These are phyloP conservation scores for Musa acuminata DNA, from an alignment of 176 grass and related monocot genomes.

Conservation along the genomic window DNA sequence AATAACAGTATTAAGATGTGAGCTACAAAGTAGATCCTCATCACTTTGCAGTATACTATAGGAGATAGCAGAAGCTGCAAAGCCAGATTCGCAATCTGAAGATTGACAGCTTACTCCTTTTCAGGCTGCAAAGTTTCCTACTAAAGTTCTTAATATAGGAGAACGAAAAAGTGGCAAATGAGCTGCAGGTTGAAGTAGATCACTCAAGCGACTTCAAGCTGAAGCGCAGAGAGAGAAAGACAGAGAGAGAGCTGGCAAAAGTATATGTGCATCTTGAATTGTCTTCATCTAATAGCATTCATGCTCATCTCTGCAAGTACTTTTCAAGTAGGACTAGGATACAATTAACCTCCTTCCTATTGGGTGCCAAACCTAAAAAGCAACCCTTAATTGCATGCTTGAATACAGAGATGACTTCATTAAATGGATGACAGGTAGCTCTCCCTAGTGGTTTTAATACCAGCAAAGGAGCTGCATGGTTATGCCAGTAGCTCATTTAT, in stretches of 20 bases:
- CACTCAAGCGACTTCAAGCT: constrained; percentile 35
- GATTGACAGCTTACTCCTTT: constrained; percentile 33
- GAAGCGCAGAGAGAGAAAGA: not conserved
- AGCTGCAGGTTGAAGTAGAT: constrained; percentile 44
- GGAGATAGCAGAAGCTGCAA: constrained; percentile 41
- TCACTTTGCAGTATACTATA: constrained; percentile 53
- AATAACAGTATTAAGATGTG: constrained; percentile 49
- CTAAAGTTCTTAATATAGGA: constrained; percentile 74
- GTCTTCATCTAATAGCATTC: no score
- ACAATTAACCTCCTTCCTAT: constrained; percentile 57
- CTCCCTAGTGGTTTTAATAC: no score
- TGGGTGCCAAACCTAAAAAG: constrained; percentile 66
- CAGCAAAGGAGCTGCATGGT: no score
- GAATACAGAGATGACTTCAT: constrained; percentile 37
- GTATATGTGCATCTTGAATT: no score
- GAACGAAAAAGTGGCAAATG: constrained; percentile 53
- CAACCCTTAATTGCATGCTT: constrained; percentile 39
- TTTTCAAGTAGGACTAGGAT: constrained; percentile 35
- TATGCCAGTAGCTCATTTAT: no score
- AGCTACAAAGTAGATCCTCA: constrained; percentile 52
- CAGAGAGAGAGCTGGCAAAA: constrained; percentile 26
- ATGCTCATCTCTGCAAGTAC: not conserved
- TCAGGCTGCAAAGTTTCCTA: constrained; percentile 62
- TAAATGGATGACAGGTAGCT: constrained; percentile 33
- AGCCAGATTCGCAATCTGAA: constrained; percentile 9